Percentiles rank a stretch among this genome's conserved stretches.
phyloP scores from a whole-genome alignment of 2,329 filamentous ascomycete species.

The Ophiocordyceps camponoti-saundersi region DNA sequence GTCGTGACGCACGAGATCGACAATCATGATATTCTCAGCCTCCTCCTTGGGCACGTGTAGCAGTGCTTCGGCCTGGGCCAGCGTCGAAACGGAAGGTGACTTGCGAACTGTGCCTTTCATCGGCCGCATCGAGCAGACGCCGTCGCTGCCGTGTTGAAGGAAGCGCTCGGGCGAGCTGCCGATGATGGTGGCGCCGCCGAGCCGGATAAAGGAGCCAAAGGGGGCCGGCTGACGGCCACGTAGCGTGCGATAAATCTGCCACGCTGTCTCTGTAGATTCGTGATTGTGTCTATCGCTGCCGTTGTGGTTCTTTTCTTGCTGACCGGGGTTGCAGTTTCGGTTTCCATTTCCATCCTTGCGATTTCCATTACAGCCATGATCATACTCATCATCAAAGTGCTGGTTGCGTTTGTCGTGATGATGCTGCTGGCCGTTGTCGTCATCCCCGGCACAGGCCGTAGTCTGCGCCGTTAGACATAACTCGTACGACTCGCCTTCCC shows the following conservation, averaged over 20 bases:
- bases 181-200: slow-evolving; percentile 54
- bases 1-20: slow-evolving; percentile 89
- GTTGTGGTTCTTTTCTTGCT: not conserved
- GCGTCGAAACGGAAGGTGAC: slow-evolving; percentile 42
- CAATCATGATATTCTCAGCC: slow-evolving; percentile 96
- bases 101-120: slow-evolving; percentile 97
- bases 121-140: slow-evolving; percentile 63
- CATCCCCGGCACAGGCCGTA: slow-evolving; percentile 25
- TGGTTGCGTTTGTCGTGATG: not conserved
- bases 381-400: not conserved
- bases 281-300: not conserved
- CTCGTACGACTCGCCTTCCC: slow-evolving; percentile 70
- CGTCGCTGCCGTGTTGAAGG: slow-evolving; percentile 36
- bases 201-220: slow-evolving; percentile 66
- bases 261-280: slow-evolving; percentile 22
- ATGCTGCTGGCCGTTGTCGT: not conserved
- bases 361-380: not conserved
- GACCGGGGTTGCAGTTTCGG: not conserved
- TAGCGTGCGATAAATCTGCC: slow-evolving; percentile 57
- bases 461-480: slow-evolving; percentile 69
- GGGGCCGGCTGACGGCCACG: slow-evolving; percentile 61
- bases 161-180: slow-evolving; percentile 85
- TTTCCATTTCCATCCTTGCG: not conserved
- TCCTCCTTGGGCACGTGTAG: slow-evolving; percentile 75
- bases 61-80: slow-evolving; percentile 54